Percentiles rank a stretch among this genome's conserved stretches.
These are phyloP conservation scores for Populus ilicifolia DNA, from an alignment of 345 rosid species.

Conservation along the genomic window DNA sequence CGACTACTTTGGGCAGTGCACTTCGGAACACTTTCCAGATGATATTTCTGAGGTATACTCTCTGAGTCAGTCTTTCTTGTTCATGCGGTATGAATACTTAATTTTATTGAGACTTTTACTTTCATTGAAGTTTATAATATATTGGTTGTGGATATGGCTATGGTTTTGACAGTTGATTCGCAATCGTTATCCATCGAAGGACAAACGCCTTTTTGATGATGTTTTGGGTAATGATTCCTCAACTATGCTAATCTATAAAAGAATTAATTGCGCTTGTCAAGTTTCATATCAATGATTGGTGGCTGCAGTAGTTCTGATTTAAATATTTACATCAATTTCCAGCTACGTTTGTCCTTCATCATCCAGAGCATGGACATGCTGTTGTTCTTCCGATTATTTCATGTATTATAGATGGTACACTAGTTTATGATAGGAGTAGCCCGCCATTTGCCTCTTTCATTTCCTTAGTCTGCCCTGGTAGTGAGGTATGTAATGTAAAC, in stretches of 20 bases:
- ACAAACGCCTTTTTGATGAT: constrained; percentile 83
- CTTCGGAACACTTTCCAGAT: constrained; percentile 88
- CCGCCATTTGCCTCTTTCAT: constrained; percentile 95
- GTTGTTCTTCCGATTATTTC: constrained; percentile 94
- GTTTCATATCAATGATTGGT: not conserved
- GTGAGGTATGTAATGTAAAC: constrained; percentile 51
- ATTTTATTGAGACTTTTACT: not conserved
- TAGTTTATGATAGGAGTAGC: constrained; percentile 67
- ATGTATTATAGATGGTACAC: constrained; percentile 76
- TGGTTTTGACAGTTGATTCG: constrained; percentile 65
- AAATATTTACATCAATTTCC: constrained; percentile 26
- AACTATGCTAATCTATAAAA: not conserved
- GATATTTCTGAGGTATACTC: constrained; percentile 82
- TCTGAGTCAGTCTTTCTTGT: not conserved
- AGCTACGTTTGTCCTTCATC: constrained; percentile 97
- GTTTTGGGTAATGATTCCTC: constrained; percentile 64
- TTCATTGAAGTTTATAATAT: constrained; percentile 2
- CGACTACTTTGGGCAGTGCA: constrained; percentile 86
- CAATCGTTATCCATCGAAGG: constrained; percentile 74
- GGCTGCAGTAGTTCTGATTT: constrained; percentile 5
- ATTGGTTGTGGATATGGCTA: constrained; percentile 17
- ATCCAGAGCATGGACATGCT: constrained; percentile 96
- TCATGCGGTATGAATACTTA: not conserved
- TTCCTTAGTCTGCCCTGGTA: constrained; percentile 73
- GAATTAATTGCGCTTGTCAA: not conserved